Conservation (phyloP, 805 yeast species). For the Yarrowia divulgata region DNA sequence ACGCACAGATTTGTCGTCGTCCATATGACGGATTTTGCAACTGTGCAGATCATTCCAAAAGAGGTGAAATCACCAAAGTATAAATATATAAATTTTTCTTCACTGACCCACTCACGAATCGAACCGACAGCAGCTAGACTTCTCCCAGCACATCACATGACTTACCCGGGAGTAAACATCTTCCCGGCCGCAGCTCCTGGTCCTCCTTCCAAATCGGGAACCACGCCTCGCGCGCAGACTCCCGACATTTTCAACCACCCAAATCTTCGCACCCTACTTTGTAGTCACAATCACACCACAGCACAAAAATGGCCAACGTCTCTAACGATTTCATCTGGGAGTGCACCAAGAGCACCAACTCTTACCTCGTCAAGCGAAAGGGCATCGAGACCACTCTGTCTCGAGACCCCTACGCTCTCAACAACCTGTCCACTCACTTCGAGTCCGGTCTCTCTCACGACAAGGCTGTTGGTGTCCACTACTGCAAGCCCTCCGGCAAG, state of each 20-base stretch:
- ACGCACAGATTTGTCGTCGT: not conserved
- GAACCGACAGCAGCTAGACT: not conserved
- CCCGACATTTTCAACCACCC: constrained; percentile 34
- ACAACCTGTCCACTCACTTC: constrained; percentile 57
- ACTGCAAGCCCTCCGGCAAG: constrained; percentile 51
- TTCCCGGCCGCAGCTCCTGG: constrained; percentile 16
- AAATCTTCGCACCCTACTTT: constrained; percentile 32
- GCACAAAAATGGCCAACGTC: constrained; percentile 42
- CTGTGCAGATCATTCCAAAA: not conserved
- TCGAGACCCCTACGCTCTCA: constrained; percentile 59
- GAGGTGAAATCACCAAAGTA: no score
- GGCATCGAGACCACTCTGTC: constrained; percentile 56
- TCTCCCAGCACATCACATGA: not conserved
- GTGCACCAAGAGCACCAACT: constrained; percentile 57
- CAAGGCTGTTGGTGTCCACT: constrained; percentile 58
- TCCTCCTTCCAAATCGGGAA: constrained; percentile 16
- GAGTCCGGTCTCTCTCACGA: constrained; percentile 59
- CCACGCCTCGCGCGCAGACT: constrained; percentile 15
- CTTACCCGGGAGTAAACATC: constrained; percentile 26
- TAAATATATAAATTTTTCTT: no score
- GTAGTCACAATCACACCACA: constrained; percentile 27
- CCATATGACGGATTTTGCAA: no score
- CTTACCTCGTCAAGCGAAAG: constrained; percentile 57
- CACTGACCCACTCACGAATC: not conserved
- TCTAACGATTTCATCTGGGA: constrained; percentile 60